These are phyloP conservation scores for Alternaria ethzedia DNA, from an alignment of 2,329 filamentous ascomycete species.

Conservation along the genomic window DNA sequence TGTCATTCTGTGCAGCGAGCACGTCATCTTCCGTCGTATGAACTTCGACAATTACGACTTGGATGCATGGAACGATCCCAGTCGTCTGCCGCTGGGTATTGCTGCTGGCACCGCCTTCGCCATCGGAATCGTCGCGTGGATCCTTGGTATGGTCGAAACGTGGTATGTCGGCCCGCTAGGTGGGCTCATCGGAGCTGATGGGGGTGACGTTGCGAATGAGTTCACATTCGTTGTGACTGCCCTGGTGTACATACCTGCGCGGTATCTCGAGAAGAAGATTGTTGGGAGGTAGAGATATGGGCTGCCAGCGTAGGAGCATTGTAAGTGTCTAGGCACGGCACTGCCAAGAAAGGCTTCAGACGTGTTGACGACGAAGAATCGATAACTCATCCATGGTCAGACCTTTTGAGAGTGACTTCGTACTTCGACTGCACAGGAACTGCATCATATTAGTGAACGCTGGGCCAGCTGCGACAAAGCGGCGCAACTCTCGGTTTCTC, in stretches of 20 bases:
- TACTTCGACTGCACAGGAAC: neutral
- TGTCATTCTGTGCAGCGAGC: conserved; percentile 55
- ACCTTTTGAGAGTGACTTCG: neutral
- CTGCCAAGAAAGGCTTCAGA: neutral
- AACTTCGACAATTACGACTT: conserved; percentile 54
- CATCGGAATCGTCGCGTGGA: conserved; percentile 53
- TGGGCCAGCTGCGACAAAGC: neutral
- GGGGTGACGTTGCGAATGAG: conserved; percentile 40
- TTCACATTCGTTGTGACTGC: conserved; percentile 35
- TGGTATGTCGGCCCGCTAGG: conserved; percentile 58
- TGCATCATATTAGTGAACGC: neutral
- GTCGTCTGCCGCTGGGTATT: conserved; percentile 51
- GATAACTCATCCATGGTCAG: neutral
- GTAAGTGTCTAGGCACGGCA: neutral
- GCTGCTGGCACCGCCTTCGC: conserved; percentile 50
- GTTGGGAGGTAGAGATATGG: conserved; percentile 20
- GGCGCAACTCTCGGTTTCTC: neutral
- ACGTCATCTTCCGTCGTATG: conserved; percentile 59
- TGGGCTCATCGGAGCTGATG: conserved; percentile 30
- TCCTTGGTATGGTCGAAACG: conserved; percentile 66
- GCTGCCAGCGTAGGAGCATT: neutral
- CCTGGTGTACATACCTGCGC: conserved; percentile 36
- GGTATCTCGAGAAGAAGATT: conserved; percentile 36
- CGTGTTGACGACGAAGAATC: neutral
- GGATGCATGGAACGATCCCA: conserved; percentile 54